These are phyloP conservation scores for Aphanomyces astaci DNA, from an alignment of 352 stramenopile genomes.

Conservation along the genomic window DNA sequence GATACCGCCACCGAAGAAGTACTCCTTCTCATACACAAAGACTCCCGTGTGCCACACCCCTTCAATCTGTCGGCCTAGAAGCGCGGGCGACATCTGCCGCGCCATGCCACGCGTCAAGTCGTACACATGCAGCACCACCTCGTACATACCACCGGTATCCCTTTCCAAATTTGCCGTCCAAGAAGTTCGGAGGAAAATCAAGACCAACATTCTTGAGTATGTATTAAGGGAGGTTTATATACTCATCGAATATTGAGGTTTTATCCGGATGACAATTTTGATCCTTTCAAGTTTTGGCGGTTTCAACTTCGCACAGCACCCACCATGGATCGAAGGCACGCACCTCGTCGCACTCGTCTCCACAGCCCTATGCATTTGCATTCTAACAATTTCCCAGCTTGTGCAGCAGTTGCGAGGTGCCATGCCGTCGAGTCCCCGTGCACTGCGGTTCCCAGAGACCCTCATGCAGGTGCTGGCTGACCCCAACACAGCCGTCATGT, in stretches of 20 bases:
- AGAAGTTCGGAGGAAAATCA: background rate
- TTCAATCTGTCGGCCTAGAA: conserved; percentile 90
- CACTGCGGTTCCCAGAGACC: background rate
- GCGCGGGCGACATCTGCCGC: conserved; percentile 67
- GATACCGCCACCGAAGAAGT: conserved; percentile 93
- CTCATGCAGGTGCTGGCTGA: background rate
- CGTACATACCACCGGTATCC: too few relatives aligned
- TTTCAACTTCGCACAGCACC: background rate
- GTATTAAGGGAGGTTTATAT: too few relatives aligned
- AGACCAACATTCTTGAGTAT: background rate
- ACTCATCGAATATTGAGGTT: background rate
- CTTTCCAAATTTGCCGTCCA: background rate
- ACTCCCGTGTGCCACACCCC: conserved; percentile 90
- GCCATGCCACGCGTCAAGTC: conserved; percentile 93
- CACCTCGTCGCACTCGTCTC: background rate
- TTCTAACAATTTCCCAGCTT: too few relatives aligned
- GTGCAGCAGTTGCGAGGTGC: background rate
- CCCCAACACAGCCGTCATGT: background rate
- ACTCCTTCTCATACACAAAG: conserved; percentile 80
- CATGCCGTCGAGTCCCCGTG: background rate
- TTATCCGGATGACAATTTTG: background rate
- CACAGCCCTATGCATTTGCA: too few relatives aligned
- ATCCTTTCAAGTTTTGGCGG: too few relatives aligned
- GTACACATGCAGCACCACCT: conserved; percentile 90
- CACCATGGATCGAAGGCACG: too few relatives aligned